A percentile compares a stretch with the other conserved stretches of the same genome.
phyloP scores from a whole-genome alignment of 208 protist genomes.

The Balamuthia mandrillaris region DNA sequence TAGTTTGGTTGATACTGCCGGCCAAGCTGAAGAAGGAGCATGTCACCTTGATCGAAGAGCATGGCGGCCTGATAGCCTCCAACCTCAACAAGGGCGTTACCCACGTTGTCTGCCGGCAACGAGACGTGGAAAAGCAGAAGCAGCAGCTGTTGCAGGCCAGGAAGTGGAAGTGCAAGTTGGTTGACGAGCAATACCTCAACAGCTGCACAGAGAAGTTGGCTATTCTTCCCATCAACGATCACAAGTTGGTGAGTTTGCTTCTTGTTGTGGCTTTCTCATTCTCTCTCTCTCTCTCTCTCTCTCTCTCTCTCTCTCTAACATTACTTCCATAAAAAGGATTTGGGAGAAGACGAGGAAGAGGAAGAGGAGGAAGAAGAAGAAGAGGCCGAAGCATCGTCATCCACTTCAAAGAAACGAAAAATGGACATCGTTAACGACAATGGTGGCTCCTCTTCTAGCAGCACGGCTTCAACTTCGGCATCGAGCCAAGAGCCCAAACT shows the following conservation, averaged over 20 bases:
- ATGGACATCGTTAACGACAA: neutral
- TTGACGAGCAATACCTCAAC: neutral
- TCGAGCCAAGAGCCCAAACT: neutral
- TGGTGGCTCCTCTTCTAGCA: neutral
- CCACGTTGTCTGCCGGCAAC: neutral
- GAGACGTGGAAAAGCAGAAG: neutral
- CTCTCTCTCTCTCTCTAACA: constrained; percentile 44
- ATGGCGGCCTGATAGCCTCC: neutral
- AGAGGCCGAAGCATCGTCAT: neutral
- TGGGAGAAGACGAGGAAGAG: neutral
- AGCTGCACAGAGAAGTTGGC: neutral
- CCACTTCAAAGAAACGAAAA: neutral
- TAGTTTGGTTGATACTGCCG: neutral
- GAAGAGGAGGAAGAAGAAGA: neutral
- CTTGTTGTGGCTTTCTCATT: constrained; percentile 33
- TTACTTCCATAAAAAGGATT: neutral
- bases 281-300: constrained; percentile 40
- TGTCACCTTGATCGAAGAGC: neutral
- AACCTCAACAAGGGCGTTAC: neutral
- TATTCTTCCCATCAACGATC: too few species aligned
- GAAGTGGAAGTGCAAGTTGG: too few species aligned
- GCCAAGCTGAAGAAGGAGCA: neutral
- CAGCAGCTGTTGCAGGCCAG: neutral
- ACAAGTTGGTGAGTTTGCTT: too few species aligned
- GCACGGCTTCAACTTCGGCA: neutral